Percentiles rank a stretch among this genome's conserved stretches.
Evolutionary conservation across 2,329 filamentous ascomycete species (phyloP).

Genomic region (Juglanconis sp.): DNA sequence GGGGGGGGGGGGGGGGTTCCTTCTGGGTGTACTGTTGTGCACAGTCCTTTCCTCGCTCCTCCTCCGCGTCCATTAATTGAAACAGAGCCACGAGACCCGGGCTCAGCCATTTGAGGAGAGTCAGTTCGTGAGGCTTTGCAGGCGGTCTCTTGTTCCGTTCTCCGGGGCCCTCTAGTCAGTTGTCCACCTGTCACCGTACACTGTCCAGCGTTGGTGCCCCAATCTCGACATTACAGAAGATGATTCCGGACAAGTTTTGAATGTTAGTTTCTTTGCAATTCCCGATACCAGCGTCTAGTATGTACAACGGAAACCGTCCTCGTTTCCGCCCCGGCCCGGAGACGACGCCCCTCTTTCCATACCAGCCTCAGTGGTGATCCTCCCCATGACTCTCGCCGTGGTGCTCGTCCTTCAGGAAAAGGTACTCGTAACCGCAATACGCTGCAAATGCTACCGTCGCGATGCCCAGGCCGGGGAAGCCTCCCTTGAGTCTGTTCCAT

Average conservation of each 20-base stretch:
- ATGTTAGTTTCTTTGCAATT: background rate
- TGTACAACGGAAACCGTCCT: slow-evolving; percentile 10
- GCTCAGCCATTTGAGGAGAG: too few species aligned
- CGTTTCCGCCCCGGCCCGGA: background rate
- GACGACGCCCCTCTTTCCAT: background rate
- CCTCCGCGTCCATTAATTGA: too few species aligned
- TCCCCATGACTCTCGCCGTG: slow-evolving; percentile 52
- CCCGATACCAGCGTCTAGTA: slow-evolving; percentile 3
- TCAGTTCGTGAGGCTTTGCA: too few species aligned
- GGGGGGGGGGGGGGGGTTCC: background rate
- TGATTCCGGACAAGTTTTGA: too few species aligned
- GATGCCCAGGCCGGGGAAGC: slow-evolving; percentile 88
- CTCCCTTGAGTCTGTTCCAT: slow-evolving; percentile 81
- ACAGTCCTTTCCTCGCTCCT: too few species aligned
- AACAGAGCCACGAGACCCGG: too few species aligned
- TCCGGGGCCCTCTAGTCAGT: too few species aligned
- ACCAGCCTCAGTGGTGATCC: slow-evolving; percentile 50
- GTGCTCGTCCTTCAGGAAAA: slow-evolving; percentile 75
- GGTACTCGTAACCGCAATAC: slow-evolving; percentile 86
- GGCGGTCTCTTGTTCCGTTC: too few species aligned
- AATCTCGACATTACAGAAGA: too few species aligned
- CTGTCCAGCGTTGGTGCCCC: too few species aligned
- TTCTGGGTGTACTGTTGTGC: too few species aligned
- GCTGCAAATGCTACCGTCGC: slow-evolving; percentile 85
- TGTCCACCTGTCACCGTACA: too few species aligned